Evolutionary conservation across 2,329 filamentous ascomycete genomes (phyloP).

Genomic region (Thielaviopsis euricoi): DNA sequence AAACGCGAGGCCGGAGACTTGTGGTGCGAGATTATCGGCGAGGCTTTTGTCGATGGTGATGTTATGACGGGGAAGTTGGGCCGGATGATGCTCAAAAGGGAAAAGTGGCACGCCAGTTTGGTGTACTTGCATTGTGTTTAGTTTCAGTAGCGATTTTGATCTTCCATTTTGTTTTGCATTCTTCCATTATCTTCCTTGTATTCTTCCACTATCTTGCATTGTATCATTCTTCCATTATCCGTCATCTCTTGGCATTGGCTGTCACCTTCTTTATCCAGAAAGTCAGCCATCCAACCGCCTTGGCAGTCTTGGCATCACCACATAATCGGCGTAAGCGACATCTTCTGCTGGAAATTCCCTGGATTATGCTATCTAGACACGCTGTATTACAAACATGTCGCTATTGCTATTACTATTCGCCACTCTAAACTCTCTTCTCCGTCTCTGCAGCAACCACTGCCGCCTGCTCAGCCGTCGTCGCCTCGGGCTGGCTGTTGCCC

Average conservation of each 20-base stretch:
- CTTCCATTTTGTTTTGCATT: not conserved
- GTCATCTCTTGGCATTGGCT: not conserved
- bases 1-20: conserved; percentile 1
- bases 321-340: too few species aligned
- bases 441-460: not conserved
- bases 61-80: conserved; percentile 8
- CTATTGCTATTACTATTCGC: too few species aligned
- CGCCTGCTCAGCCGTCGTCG: conserved; percentile 11
- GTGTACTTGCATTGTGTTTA: conserved; percentile 8
- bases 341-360: too few species aligned
- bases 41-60: conserved; percentile 11
- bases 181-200: too few species aligned
- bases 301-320: not conserved
- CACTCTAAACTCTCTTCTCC: conserved; percentile 7
- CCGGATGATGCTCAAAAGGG: conserved; percentile 7
- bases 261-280: not conserved
- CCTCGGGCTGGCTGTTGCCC: conserved; percentile 24
- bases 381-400: too few species aligned
- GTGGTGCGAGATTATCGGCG: conserved; percentile 10
- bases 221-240: not conserved
- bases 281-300: not conserved
- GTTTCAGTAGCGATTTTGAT: too few species aligned
- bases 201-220: too few species aligned
- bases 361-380: too few species aligned
- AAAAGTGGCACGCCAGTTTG: conserved; percentile 5